Evolutionary conservation across 2,329 filamentous ascomycete genomes (phyloP), one percentile per base, ranked within the genome.

Genomic region (Colletotrichum lentis): DNA sequence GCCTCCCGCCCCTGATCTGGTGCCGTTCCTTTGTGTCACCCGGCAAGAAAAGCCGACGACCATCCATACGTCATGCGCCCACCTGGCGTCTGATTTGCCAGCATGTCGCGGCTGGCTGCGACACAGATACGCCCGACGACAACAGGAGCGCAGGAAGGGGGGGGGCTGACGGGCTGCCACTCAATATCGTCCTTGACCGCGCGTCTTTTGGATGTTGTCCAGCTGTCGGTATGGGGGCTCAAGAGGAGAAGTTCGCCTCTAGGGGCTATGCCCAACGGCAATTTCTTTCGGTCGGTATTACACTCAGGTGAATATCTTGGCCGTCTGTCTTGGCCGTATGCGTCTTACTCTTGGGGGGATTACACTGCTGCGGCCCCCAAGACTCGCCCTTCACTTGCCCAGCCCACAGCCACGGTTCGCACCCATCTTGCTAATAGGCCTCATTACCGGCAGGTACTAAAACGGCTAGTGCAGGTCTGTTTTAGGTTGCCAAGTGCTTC

Each of bases 321-420:
- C 64, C n/a, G 4, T 46, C 27, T 56, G 44, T 59, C 62, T 61
- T 61, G 66, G 66, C 66, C 35, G 12, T 52, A 12, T 22, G 27
- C 44, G 14, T 44, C 35, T 27, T 43, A 11, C n/a, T n/a, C n/a
- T n/a, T n/a, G 50, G 41, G 14, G 43, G 31, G 31, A n/a, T 41
- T 41, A 37, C 39, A 20, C 11, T 14, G 43, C 16, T 20, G 22
- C 44, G 41, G 39, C 46, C 46, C 37, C 24, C 14, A 20, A n/a
- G 61, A 41, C 31, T 35, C 56, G 50, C 37, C 65, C 50, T 50
- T 46, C 37, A 6, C 22, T 37, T 68, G 55, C 62, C 62, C 62
- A 68, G 65, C 49, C 55, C 65, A 68, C 65, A 68, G 62, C 65
- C 65, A 67, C 47, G 24, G n/a, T 44, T 44, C 7, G 31, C 37